Base-by-base conservation (phyloP, 768 basidiomycete genomes). In the Termitomyces sp. region DNA sequence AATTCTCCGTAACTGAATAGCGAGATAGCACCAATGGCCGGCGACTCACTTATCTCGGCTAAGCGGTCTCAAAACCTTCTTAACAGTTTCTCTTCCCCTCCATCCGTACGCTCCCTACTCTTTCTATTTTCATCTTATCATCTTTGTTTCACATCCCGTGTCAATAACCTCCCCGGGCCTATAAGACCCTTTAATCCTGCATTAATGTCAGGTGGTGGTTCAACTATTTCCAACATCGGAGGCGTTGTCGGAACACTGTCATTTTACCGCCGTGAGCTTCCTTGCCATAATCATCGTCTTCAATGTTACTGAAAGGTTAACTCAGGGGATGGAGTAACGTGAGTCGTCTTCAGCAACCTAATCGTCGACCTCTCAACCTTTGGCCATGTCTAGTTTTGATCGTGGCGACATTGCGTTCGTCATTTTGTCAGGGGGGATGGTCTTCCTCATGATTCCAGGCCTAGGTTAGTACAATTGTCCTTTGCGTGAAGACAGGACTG, bases 361-460 rank as follows among this genome's bases (percentile, higher is more conserved):
- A 20, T n/a, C 38, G 16, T 40, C 20, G 9, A 16, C n/a, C 20
- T 44, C 38, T 44, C 7, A 33, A 35, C 46, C 20, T 51, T 49
- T 55, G 48, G 18, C 24, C 51, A 48, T 44, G 28, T 8, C 45
- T 57, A 89, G 87, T 65, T 92, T 85, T 73, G 82, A 90, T 72
- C 79, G 81, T 22, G 89, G 90, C 42, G 89, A 92, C 76, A 70
- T 91, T 16, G 75, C 86, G 9, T 92, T 90, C 71, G 86, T 92
- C 65, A 82, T 86, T 18, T 69, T 89, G 7, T 79, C 85, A 28
- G 88, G 87, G 33, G 83, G 84, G 18, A 84, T 91, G 77, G 90
- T 92, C 12, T 79, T 83, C 55, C 85, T 90, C 75, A 92, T 91
- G 89, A 79, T 92, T 40, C 89, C 89, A 50, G 89, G 89, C 12